These are phyloP conservation scores for Herpotrichia juniperi DNA, from an alignment of 2,329 filamentous ascomycete species.

Conservation along the genomic window DNA sequence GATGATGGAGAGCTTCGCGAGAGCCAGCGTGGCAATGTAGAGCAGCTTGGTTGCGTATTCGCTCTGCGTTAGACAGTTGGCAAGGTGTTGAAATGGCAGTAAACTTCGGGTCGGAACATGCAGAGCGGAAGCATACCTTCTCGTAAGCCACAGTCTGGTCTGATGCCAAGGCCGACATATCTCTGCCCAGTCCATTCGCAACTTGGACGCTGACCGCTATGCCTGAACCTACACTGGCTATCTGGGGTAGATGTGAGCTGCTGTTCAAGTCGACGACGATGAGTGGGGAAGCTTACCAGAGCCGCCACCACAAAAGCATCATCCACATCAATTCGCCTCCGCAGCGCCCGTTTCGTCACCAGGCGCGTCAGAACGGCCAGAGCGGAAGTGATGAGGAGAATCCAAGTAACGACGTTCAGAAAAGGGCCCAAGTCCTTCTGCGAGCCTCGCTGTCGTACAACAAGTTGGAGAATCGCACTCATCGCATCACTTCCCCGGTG, in stretches of 20 bases:
- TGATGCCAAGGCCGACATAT: conserved; percentile 23
- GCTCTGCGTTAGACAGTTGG: conserved; percentile 21
- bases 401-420: conserved; percentile 43
- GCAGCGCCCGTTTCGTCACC: conserved; percentile 41
- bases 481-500: conserved; percentile 29
- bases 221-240: conserved; percentile 40
- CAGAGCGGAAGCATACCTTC: conserved; percentile 30
- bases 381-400: conserved; percentile 39
- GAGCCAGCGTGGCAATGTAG: conserved; percentile 40
- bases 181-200: conserved; percentile 37
- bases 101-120: neutral
- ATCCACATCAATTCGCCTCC: conserved; percentile 37
- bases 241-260: conserved; percentile 18
- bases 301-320: conserved; percentile 43
- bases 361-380: conserved; percentile 41
- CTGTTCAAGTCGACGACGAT: neutral
- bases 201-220: conserved; percentile 37
- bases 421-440: conserved; percentile 38
- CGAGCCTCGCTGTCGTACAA: conserved; percentile 37
- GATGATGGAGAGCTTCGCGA: conserved; percentile 44
- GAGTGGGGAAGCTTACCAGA: conserved; percentile 27
- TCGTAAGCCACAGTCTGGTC: conserved; percentile 32
- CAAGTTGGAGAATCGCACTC: conserved; percentile 24
- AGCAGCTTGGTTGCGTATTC: conserved; percentile 44
- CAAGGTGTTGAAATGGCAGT: neutral